Conservation (phyloP, 257 asterid species). For the Salvia rosmarinus region DNA sequence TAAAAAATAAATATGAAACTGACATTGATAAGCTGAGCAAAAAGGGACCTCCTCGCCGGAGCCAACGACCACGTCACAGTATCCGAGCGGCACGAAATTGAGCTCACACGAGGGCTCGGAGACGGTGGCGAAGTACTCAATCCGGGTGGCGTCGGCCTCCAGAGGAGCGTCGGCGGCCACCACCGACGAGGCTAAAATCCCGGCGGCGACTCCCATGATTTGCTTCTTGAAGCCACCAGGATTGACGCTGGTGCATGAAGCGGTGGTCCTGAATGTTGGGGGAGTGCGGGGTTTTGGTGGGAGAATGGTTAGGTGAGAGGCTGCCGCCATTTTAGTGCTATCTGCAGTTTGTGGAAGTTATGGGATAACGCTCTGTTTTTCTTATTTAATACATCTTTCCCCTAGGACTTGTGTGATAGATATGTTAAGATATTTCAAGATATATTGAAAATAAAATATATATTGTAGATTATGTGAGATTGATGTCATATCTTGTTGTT, state of each 20-base stretch:
- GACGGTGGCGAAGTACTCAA: conserved; percentile 82
- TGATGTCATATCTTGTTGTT: too few relatives aligned
- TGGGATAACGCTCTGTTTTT: conserved; percentile 25
- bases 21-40: conserved; percentile 71
- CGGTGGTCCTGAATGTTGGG: conserved; percentile 45
- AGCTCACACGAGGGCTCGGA: conserved; percentile 85
- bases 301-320: conserved; percentile 51
- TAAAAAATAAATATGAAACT: conserved; percentile 23
- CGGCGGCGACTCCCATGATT: conserved; percentile 56
- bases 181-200: conserved; percentile 69
- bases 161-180: conserved; percentile 62
- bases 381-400: too few relatives aligned
- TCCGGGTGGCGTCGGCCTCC: conserved; percentile 79
- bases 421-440: too few relatives aligned
- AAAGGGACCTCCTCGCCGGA: conserved; percentile 77
- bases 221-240: conserved; percentile 49
- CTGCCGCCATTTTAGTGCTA: conserved; percentile 57
- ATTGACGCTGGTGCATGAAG: conserved; percentile 32
- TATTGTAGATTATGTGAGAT: too few relatives aligned
- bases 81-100: conserved; percentile 68
- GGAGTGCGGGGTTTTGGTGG: conserved; percentile 47
- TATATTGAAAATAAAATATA: too few relatives aligned
- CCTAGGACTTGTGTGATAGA: too few relatives aligned
- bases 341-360: conserved; percentile 42
- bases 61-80: conserved; percentile 77